Base-by-base conservation (phyloP, 352 stramenopile genomes). In the Pseudoperonospora humuli region DNA sequence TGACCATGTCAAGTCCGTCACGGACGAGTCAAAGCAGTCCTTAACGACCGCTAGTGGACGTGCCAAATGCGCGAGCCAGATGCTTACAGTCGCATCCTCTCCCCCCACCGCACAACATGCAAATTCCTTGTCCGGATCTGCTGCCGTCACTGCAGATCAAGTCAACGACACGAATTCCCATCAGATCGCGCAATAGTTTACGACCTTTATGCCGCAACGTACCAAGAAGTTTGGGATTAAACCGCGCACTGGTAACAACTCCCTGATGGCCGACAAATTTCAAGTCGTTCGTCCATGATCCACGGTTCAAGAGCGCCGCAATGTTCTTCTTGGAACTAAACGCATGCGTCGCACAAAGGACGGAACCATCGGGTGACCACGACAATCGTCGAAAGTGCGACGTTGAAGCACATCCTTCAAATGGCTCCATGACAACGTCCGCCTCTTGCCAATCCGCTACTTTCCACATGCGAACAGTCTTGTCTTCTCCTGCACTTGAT, bases 261-360 rank as follows among this genome's bases (percentile, higher is more conserved):
- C 73, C 61, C 41, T 81, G 66, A 23, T 93, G 82, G 2, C 82
- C 82, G 1, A 93, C 82, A 56, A 93, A 91, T 29, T 91, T 88
- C 25, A 93, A 62, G 6, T 93, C 78, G 34, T 93, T 86, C 5
- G 60, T 69, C 82, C 82, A 93, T 14, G 75, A 74, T 35, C 67
- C 61, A 18, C 82, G 75, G 28, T 90, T 78, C 7, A 93, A 53
- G 32, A 93, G 49, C 3, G 82, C 77, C 1, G 75, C 82, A 21
- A 90, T 82, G 28, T 93, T 86, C 53, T 89, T 88, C 64, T 91
- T 92, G 11, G 82, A 93, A 41, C 67, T 85, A 59, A 86, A 91
- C 28, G 76, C 82, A 42, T 93, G 82, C 0, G 82, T 93, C 4
- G 75, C 70, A 50, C 82, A 91, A 5, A 93, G 59, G 10, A 79